Conservation (phyloP, 495 filamentous ascomycete genomes). For the Lindgomyces ingoldianus region DNA sequence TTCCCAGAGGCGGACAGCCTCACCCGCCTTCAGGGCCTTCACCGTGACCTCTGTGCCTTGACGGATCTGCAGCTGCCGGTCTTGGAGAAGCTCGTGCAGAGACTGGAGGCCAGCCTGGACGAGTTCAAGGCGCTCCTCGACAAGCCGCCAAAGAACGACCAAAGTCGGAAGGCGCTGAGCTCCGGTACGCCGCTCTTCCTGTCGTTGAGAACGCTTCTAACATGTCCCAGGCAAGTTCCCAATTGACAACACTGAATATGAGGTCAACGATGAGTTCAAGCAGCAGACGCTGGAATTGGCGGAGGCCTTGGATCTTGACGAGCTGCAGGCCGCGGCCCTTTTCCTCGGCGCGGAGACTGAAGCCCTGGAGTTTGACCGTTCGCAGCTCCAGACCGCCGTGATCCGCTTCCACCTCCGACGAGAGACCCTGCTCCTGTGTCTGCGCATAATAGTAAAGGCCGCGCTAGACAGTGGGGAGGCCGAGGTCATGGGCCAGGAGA, state of each 20-base stretch:
- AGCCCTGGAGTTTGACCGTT: slow-evolving; percentile 63
- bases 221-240: slow-evolving; percentile 58
- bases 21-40: slow-evolving; percentile 70
- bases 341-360: slow-evolving; percentile 69
- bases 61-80: slow-evolving; percentile 61
- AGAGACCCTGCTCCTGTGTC: slow-evolving; percentile 74
- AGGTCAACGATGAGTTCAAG: slow-evolving; percentile 84
- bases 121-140: slow-evolving; percentile 78
- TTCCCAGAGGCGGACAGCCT: slow-evolving; percentile 52
- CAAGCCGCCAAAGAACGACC: slow-evolving; percentile 68
- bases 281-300: slow-evolving; percentile 75
- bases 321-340: slow-evolving; percentile 74
- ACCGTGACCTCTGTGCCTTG: slow-evolving; percentile 73
- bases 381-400: slow-evolving; percentile 69
- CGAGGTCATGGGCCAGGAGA: slow-evolving; percentile 46
- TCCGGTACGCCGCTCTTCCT: slow-evolving; percentile 53
- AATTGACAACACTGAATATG: slow-evolving; percentile 69
- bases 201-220: too few relatives aligned
- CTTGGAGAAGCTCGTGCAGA: slow-evolving; percentile 62
- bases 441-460: slow-evolving; percentile 72
- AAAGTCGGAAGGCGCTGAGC: slow-evolving; percentile 61
- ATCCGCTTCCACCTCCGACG: slow-evolving; percentile 83
- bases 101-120: slow-evolving; percentile 67
- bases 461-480: slow-evolving; percentile 57
- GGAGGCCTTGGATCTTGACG: slow-evolving; percentile 86